A percentile compares a stretch with the other conserved stretches of the same genome.
phyloP scores from a whole-genome alignment of 257 asterid genomes.

The Fraxinus cuspidata region DNA sequence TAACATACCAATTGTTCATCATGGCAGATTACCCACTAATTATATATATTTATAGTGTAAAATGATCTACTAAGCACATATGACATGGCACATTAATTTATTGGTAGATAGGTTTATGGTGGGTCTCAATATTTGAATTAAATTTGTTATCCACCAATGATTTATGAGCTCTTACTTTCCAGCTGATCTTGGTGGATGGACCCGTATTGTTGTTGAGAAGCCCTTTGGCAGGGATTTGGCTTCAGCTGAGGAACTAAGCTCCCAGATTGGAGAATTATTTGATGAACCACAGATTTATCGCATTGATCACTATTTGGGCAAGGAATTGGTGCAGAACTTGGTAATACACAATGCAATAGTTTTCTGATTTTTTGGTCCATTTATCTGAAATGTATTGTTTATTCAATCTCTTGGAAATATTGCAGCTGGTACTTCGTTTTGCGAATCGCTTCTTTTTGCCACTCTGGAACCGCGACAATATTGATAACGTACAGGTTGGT shows the following conservation, averaged over 20 bases:
- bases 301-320: constrained; percentile 97
- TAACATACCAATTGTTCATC: not conserved
- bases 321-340: constrained; percentile 98
- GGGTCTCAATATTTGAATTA: too few relatives aligned
- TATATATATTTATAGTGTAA: too few relatives aligned
- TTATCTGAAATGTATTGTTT: not conserved
- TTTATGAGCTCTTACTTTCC: constrained; percentile 33
- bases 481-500: constrained; percentile 86
- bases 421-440: constrained; percentile 97
- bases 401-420: constrained; percentile 27
- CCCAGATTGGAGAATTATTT: constrained; percentile 90
- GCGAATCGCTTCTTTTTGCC: constrained; percentile 96
- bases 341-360: constrained; percentile 40
- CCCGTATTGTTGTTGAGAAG: constrained; percentile 96
- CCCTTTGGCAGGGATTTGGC: constrained; percentile 98
- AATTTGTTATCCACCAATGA: too few relatives aligned
- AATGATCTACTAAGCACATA: too few relatives aligned
- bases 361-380: constrained; percentile 3
- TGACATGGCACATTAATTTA: too few relatives aligned
- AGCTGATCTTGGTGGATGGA: constrained; percentile 99
- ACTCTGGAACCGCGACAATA: constrained; percentile 97
- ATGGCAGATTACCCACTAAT: not conserved
- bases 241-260: constrained; percentile 89
- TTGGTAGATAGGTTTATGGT: too few relatives aligned
- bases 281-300: constrained; percentile 94